These are phyloP conservation scores for Eragrostis tef DNA, from an alignment of 202 grass and related monocot species.

Conservation along the genomic window DNA sequence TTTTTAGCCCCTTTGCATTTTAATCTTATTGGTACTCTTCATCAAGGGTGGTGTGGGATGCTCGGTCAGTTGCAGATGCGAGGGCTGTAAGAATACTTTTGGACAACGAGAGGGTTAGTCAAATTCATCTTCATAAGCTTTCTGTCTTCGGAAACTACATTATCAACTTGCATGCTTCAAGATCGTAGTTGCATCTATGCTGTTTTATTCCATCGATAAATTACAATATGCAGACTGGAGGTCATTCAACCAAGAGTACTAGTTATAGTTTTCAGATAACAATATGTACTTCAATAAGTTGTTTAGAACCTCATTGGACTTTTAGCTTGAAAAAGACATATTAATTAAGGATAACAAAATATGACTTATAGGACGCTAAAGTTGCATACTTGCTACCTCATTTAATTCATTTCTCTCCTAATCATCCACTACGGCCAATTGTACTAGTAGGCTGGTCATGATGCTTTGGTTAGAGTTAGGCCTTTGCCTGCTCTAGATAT, in stretches of 20 bases:
- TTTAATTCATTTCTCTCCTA: neutral
- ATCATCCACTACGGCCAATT: neutral
- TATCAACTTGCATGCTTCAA: conserved; percentile 30
- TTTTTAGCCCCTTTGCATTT: conserved; percentile 32
- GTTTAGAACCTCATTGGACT: conserved; percentile 6
- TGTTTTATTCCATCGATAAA: conserved; percentile 9
- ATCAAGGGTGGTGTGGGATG: conserved; percentile 89
- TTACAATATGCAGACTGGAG: conserved; percentile 18
- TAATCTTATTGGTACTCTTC: conserved; percentile 54
- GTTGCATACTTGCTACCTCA: neutral
- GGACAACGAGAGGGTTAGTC: conserved; percentile 80
- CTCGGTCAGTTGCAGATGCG: conserved; percentile 85
- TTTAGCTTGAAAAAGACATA: conserved; percentile 35
- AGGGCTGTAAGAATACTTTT: conserved; percentile 90
- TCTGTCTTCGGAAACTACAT: conserved; percentile 10
- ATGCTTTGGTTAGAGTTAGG: conserved; percentile 24
- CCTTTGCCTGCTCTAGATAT: conserved; percentile 7
- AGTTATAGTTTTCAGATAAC: conserved; percentile 26
- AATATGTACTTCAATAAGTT: conserved; percentile 18
- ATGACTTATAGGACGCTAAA: neutral
- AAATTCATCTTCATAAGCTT: conserved; percentile 39
- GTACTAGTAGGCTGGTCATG: neutral
- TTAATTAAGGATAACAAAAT: neutral
- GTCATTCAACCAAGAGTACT: conserved; percentile 26
- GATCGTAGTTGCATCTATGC: conserved; percentile 33